Base-by-base conservation (phyloP, 2,329 filamentous ascomycete species). In the Hypoxylon sp. region DNA sequence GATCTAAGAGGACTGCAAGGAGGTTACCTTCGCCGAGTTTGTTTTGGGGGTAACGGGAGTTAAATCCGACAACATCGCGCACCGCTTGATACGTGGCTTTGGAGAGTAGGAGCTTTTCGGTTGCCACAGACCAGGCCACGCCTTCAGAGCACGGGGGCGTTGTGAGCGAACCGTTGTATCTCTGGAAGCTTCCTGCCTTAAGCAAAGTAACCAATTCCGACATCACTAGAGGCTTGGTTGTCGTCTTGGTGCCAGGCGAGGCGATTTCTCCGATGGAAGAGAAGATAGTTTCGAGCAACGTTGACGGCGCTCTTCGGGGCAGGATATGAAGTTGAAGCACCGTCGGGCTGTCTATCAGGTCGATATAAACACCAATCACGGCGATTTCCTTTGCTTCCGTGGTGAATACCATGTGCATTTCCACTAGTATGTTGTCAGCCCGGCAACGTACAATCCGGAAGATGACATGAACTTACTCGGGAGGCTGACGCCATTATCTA, bases 331-430 rank as follows among this genome's bases (percentile, higher is more conserved):
- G 81, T 63, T 82, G 78, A 47, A 82, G 73, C 10, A 79, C 76
- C 39, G 84, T 73, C 42, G 84, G 78, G 8, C 72, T 71, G 39
- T 76, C 75, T 65, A 78, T 76, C 29, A 82, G 72, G 66, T 82
- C 81, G 68, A 84, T 77, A 75, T 83, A 84, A 53, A 80, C 75
- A 53, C 82, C 82, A 37, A 85, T 75, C 65, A 84, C 83, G 32
- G 82, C 81, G 39, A 84, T 79, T 60, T 82, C 74, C 13, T 76
- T 70, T 37, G 73, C 75, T 11, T 80, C 79, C 13, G 80, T 80
- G 74, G 85, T 80, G 75, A 87, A 88, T 44, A 90, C 88, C 82
- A 89, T 87, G 79, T 90, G 88, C 78, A 84, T 82, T 76, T 87
- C 85, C 81, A 87, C 80, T 76, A 50, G 50, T 27, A 55, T 24